Percentiles rank a stretch among this genome's conserved stretches.
These are phyloP conservation scores for Glonium stellatum DNA, from an alignment of 495 filamentous ascomycete species.

Conservation along the genomic window DNA sequence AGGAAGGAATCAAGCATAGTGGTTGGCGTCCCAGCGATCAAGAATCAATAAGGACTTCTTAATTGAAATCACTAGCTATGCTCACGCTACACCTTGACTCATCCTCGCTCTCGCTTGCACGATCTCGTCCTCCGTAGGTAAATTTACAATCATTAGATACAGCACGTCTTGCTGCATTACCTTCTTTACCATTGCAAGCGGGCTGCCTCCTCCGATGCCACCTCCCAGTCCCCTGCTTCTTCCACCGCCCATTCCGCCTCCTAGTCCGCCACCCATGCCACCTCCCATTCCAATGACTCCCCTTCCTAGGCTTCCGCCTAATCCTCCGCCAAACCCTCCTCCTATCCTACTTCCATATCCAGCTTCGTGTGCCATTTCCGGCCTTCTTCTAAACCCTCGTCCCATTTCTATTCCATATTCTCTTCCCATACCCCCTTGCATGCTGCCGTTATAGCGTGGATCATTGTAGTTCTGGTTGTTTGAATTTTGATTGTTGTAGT, in stretches of 20 bases:
- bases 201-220: not conserved
- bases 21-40: no score
- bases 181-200: constrained; percentile 22
- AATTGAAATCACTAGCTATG: no score
- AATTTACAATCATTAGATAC: constrained; percentile 34
- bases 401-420: no score
- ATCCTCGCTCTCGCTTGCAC: not conserved
- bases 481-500: no score
- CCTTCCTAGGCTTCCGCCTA: not conserved
- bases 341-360: not conserved
- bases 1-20: no score
- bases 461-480: no score
- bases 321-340: not conserved
- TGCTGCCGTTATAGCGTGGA: no score
- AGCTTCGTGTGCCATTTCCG: not conserved
- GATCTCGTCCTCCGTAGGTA: constrained; percentile 29
- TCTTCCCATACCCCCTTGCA: no score
- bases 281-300: not conserved
- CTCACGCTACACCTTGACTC: no score
- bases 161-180: constrained; percentile 30
- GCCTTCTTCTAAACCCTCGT: no score
- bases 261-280: not conserved
- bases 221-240: not conserved
- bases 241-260: not conserved
- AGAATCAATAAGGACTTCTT: no score